Evolutionary conservation across 2,329 filamentous ascomycete species (phyloP).

Genomic region (Sarocladium strictum): DNA sequence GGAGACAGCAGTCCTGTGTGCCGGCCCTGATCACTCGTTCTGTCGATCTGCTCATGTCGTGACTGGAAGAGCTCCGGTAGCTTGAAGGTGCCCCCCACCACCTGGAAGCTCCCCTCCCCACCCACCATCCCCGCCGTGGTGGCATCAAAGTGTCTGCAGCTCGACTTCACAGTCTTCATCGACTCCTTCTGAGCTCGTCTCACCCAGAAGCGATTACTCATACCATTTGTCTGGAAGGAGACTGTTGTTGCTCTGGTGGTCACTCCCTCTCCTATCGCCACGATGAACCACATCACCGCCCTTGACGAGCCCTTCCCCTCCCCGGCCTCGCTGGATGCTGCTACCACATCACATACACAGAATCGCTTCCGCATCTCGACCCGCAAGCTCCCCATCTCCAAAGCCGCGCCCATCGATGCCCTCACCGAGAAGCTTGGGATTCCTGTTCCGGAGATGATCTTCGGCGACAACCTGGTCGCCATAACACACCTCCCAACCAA

Average conservation of each 20-base stretch:
- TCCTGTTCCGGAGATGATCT: conserved; percentile 96
- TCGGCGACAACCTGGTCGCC: conserved; percentile 83
- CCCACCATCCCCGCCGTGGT: conserved; percentile 8
- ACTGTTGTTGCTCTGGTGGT: too few species aligned
- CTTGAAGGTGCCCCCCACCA: too few species aligned
- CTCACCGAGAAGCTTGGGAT: conserved; percentile 77
- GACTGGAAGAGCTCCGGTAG: background rate
- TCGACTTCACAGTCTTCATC: too few species aligned
- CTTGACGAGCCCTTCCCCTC: conserved; percentile 50
- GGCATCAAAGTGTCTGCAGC: background rate
- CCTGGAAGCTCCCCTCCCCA: background rate
- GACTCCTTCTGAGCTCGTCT: too few species aligned
- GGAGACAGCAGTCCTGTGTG: too few species aligned
- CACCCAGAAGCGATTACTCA: too few species aligned
- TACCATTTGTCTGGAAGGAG: too few species aligned
- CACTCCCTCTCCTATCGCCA: conserved; percentile 10
- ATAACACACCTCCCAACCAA: conserved; percentile 68
- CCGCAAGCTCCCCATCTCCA: conserved; percentile 91
- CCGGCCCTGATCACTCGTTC: background rate
- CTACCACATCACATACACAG: conserved; percentile 53
- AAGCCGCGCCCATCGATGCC: conserved; percentile 80
- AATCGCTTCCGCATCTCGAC: conserved; percentile 69
- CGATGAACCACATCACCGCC: conserved; percentile 35
- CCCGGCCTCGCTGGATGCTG: conserved; percentile 40
- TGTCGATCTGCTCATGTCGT: too few species aligned